Percentiles rank a stretch among this genome's conserved stretches.
phyloP scores from a whole-genome alignment of 78 protist genomes.

The Monosiga brevicollis region DNA sequence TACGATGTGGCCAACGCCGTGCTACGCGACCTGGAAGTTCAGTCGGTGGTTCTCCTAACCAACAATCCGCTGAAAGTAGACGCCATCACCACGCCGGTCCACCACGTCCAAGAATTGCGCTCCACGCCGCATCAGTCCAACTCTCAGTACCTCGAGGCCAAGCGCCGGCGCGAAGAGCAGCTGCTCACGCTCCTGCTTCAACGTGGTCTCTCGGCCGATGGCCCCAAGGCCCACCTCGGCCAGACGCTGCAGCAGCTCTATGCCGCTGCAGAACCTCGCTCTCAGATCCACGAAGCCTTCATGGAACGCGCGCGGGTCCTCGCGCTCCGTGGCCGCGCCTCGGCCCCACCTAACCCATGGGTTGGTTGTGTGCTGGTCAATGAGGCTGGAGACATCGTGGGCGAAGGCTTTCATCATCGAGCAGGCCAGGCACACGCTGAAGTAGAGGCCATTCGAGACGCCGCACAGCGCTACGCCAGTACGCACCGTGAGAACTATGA shows the following conservation, averaged over 20 bases:
- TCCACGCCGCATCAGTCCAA: neutral
- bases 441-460: neutral
- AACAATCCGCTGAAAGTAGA: neutral
- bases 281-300: neutral
- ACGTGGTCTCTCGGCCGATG: too few species aligned
- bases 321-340: neutral
- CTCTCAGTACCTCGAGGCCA: neutral
- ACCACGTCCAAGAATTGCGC: neutral
- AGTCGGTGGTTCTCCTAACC: neutral
- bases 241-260: too few species aligned
- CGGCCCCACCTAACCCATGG: neutral
- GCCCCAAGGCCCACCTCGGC: too few species aligned
- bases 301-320: neutral
- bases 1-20: neutral
- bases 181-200: neutral
- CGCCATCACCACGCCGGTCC: neutral
- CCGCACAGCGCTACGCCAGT: neutral
- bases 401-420: neutral
- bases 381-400: neutral
- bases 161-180: neutral
- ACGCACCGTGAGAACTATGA: neutral
- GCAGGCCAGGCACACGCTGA: neutral
- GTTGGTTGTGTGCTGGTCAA: neutral
- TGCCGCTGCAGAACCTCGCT: too few species aligned
- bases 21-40: neutral